Evolutionary conservation across 306 rosid genomes (phyloP).

Genomic region (Castanea mollissima): DNA sequence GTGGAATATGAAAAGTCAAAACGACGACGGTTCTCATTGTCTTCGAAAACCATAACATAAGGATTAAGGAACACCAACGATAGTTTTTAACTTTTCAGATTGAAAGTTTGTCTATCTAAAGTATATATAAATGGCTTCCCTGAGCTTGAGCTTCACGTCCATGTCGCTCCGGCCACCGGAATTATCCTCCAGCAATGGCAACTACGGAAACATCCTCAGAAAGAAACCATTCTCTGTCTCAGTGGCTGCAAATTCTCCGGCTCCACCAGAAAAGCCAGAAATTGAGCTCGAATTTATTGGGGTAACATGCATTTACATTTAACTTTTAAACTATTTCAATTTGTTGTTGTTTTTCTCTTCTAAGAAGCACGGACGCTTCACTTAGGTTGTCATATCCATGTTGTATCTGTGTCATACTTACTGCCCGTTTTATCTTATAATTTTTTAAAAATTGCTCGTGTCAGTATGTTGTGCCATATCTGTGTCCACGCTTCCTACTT

Average conservation of each 20-base stretch:
- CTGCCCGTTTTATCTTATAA: no score
- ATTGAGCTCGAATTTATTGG: slow-evolving; percentile 78
- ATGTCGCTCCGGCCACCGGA: slow-evolving; percentile 29
- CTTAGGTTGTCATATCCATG: no score
- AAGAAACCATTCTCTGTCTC: slow-evolving; percentile 28
- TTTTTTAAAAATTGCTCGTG: no score
- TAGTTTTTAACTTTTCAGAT: no score
- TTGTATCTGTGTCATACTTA: no score
- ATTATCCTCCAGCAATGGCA: slow-evolving; percentile 12
- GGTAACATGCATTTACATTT: slow-evolving; percentile 30
- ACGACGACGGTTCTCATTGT: no score
- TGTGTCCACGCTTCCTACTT: no score
- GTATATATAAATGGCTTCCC: slow-evolving; percentile 43
- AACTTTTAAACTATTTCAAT: background rate
- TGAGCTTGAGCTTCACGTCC: slow-evolving; percentile 35
- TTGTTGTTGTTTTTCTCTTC: background rate
- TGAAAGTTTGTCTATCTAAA: background rate
- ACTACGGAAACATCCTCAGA: slow-evolving; percentile 11
- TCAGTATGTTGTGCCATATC: no score
- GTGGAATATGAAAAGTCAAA: no score
- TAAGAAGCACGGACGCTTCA: no score
- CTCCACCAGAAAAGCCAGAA: slow-evolving; percentile 40
- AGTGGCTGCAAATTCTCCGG: slow-evolving; percentile 33
- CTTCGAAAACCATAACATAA: no score
- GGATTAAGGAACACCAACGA: no score